Percentiles rank a stretch among this genome's conserved stretches.
Conservation (phyloP, 1,284 basidiomycete species). For the Pterulicium gracile region DNA sequence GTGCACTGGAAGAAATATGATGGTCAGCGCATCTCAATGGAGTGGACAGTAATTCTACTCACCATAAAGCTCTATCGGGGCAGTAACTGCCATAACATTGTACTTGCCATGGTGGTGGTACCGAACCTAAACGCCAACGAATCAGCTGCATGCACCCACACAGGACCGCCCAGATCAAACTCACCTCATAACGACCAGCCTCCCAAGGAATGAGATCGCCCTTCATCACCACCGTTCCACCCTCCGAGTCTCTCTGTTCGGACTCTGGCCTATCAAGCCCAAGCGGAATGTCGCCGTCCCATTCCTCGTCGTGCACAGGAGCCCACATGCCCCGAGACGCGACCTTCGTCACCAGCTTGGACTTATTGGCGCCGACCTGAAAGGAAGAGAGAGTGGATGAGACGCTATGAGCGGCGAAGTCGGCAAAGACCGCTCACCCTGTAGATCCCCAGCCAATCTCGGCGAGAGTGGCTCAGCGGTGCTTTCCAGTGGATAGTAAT, state of each 20-base stretch:
- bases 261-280: constrained; percentile 28
- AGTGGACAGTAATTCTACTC: constrained; percentile 17
- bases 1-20: constrained; percentile 39
- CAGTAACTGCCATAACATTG: constrained; percentile 83
- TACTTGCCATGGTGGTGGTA: constrained; percentile 94
- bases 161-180: constrained; percentile 13
- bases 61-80: constrained; percentile 85
- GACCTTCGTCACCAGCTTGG: constrained; percentile 75
- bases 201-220: constrained; percentile 80
- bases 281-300: constrained; percentile 78
- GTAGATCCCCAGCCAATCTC: constrained; percentile 97
- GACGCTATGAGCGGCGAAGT: not conserved
- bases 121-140: constrained; percentile 44
- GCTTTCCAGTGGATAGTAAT: constrained; percentile 85
- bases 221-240: constrained; percentile 69
- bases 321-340: constrained; percentile 88
- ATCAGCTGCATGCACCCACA: not conserved
- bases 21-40: constrained; percentile 6
- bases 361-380: constrained; percentile 81
- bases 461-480: constrained; percentile 79
- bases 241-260: constrained; percentile 32
- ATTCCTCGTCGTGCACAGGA: constrained; percentile 86
- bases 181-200: constrained; percentile 80
- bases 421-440: constrained; percentile 30
- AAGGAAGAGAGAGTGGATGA: constrained; percentile 6